phyloP scores from a whole-genome alignment of 805 yeast species.

The Saccharomycopsis malanga region DNA sequence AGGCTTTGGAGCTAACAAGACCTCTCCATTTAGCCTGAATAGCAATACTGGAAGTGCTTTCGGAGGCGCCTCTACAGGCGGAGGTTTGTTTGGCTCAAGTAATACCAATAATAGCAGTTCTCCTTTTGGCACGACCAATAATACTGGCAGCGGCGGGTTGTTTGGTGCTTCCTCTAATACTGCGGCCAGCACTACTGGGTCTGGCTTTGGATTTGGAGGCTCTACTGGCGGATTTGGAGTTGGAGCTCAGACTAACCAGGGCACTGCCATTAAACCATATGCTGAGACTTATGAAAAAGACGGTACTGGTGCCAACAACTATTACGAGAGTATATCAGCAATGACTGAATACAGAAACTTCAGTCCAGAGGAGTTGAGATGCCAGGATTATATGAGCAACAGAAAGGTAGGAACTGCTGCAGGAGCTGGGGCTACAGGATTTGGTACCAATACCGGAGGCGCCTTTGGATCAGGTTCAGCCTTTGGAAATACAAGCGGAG shows the following conservation, averaged over 20 bases:
- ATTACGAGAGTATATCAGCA: constrained; percentile 67
- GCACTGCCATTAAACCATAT: constrained; percentile 69
- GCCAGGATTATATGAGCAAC: constrained; percentile 76
- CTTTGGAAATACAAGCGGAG: constrained; percentile 13
- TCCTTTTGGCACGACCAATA: constrained; percentile 26
- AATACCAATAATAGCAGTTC: constrained; percentile 18
- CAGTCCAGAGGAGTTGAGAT: constrained; percentile 83
- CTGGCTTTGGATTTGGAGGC: constrained; percentile 27
- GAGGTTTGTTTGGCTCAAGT: constrained; percentile 28
- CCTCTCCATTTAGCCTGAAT: constrained; percentile 26
- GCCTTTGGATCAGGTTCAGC: constrained; percentile 25
- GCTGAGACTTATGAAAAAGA: constrained; percentile 70
- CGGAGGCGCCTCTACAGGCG: constrained; percentile 28
- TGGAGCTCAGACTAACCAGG: constrained; percentile 33
- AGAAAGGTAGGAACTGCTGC: constrained; percentile 40
- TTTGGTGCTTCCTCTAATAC: constrained; percentile 20
- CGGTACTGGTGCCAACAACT: constrained; percentile 42
- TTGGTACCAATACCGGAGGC: constrained; percentile 12
- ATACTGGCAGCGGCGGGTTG: constrained; percentile 22
- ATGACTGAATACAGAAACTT: constrained; percentile 87
- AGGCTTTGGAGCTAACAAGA: constrained; percentile 26
- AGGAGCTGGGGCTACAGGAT: constrained; percentile 26
- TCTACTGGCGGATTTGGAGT: constrained; percentile 24
- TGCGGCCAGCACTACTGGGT: constrained; percentile 22
- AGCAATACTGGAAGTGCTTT: constrained; percentile 33